Conservation (phyloP, 768 basidiomycete genomes). For the Tulasnella calospora region DNA sequence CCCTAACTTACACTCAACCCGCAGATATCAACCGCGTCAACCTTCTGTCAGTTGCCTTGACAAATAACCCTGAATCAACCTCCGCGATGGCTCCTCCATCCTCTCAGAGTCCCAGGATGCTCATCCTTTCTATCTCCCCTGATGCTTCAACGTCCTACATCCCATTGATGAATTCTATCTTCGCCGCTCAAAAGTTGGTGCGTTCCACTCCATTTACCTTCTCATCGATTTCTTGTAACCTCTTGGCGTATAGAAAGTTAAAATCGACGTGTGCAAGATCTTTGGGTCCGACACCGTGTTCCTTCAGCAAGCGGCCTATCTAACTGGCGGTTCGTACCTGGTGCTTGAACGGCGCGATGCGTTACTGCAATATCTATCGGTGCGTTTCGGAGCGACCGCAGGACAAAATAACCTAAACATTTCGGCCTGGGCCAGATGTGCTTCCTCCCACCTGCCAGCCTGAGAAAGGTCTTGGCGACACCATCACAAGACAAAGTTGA, state of each 20-base stretch:
- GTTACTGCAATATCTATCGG: conserved; percentile 87
- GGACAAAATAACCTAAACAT: background rate
- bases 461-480: conserved; percentile 71
- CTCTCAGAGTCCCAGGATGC: conserved; percentile 53
- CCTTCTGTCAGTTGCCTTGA: conserved; percentile 35
- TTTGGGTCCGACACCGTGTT: conserved; percentile 88
- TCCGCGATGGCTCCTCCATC: conserved; percentile 25
- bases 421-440: conserved; percentile 58
- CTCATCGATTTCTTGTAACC: background rate
- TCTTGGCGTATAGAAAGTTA: conserved; percentile 64
- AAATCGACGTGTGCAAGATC: conserved; percentile 93
- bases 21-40: conserved; percentile 63
- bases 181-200: conserved; percentile 95
- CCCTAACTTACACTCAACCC: background rate
- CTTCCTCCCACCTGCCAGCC: conserved; percentile 62
- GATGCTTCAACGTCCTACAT: conserved; percentile 89
- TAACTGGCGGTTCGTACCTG: conserved; percentile 93
- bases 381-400: conserved; percentile 36
- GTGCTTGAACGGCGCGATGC: conserved; percentile 74
- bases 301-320: conserved; percentile 92
- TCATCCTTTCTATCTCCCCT: conserved; percentile 86
- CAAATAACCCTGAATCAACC: conserved; percentile 32
- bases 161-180: conserved; percentile 98
- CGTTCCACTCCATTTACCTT: conserved; percentile 32
- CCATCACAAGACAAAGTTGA: conserved; percentile 95